A percentile compares a stretch with the other conserved stretches of the same genome.
Conservation (phyloP, 305 asterid species). For the Fraxinus ornus region DNA sequence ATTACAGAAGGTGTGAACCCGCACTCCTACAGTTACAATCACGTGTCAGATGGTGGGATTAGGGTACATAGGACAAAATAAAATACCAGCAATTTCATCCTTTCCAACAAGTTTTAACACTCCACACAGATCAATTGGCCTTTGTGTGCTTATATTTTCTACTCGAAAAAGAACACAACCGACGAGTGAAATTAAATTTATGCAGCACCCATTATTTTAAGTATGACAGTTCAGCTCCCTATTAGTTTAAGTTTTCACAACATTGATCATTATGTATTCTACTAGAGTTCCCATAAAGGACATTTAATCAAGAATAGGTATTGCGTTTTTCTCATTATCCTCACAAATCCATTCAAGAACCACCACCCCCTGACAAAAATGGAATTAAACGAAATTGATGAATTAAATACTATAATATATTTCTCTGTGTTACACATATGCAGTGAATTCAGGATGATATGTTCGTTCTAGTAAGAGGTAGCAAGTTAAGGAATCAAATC, state of each 20-base stretch:
- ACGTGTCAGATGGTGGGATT: constrained; percentile 22
- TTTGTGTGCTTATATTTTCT: constrained; percentile 1
- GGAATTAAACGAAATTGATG: background rate
- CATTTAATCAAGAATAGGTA: background rate
- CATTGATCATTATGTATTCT: background rate
- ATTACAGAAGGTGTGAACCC: constrained; percentile 80
- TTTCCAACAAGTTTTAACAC: constrained; percentile 4
- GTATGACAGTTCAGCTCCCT: background rate
- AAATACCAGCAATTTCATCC: constrained; percentile 8
- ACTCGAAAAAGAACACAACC: background rate
- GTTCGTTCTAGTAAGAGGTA: background rate
- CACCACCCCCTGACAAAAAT: background rate
- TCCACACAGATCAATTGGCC: background rate
- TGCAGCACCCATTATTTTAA: background rate
- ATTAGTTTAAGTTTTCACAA: background rate
- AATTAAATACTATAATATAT: background rate
- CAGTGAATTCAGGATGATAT: background rate
- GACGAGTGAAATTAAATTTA: background rate
- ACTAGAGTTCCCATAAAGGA: background rate
- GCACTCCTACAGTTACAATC: constrained; percentile 60
- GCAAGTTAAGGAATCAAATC: background rate
- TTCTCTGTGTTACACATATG: background rate
- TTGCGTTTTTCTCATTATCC: background rate
- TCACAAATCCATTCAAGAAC: background rate
- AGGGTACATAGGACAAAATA: background rate